phyloP scores from a whole-genome alignment of 2,329 filamentous ascomycete species.

The Chrysosporium keratinophilum region DNA sequence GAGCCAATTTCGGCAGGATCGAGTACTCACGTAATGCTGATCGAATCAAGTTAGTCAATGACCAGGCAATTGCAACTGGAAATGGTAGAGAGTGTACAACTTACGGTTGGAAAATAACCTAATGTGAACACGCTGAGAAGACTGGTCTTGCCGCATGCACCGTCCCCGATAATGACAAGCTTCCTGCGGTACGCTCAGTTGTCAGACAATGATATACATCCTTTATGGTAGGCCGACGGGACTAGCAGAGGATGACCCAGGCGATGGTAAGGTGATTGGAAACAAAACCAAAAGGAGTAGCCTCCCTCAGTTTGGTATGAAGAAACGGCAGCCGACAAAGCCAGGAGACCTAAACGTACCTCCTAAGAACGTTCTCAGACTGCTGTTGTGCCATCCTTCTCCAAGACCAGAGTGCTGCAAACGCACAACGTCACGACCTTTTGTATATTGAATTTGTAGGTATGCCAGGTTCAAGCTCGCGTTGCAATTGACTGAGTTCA shows the following conservation, averaged over 20 bases:
- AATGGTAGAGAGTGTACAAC: conserved; percentile 25
- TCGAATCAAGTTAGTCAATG: conserved; percentile 1
- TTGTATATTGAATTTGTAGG: not conserved
- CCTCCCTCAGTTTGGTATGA: too few species aligned
- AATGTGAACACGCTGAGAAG: conserved; percentile 94
- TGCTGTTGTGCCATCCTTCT: conserved; percentile 32
- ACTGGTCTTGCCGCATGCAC: conserved; percentile 97
- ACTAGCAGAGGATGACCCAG: not conserved
- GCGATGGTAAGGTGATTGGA: not conserved
- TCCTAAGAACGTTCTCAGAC: conserved; percentile 35
- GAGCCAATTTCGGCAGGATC: not conserved
- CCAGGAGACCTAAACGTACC: conserved; percentile 6
- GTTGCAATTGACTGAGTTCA: not conserved
- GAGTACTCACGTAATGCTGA: conserved; percentile 38
- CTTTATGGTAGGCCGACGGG: not conserved
- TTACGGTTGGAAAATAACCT: conserved; percentile 92
- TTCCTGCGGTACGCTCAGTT: conserved; percentile 50
- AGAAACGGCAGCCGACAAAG: not conserved
- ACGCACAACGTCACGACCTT: not conserved
- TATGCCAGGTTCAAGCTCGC: not conserved
- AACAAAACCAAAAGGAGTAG: not conserved
- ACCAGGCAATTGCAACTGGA: not conserved
- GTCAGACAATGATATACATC: conserved; percentile 11
- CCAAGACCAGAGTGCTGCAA: not conserved
- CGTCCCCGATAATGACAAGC: conserved; percentile 91